Evolutionary conservation across 1,139 yeast species (phyloP).

Genomic region (Pneumocystis carinii): DNA sequence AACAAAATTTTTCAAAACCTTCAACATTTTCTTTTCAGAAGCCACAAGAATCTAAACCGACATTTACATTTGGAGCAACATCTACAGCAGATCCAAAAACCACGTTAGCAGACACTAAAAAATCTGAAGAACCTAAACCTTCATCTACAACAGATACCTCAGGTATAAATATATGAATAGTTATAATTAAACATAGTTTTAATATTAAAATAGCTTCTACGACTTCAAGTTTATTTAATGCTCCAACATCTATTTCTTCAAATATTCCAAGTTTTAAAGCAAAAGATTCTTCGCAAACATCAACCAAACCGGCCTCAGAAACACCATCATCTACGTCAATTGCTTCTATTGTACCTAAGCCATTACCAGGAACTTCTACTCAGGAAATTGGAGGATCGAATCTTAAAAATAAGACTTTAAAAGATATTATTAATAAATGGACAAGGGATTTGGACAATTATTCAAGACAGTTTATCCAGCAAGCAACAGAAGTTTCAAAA

Average conservation of each 20-base stretch:
- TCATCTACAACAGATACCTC: neutral
- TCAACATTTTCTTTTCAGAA: slow-evolving; percentile 8
- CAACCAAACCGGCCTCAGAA: slow-evolving; percentile 5
- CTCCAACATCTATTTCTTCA: slow-evolving; percentile 17
- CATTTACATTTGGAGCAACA: slow-evolving; percentile 1
- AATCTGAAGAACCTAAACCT: neutral
- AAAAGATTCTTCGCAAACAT: slow-evolving; percentile 9
- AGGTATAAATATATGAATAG: neutral
- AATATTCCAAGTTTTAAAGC: slow-evolving; percentile 14
- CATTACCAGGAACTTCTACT: slow-evolving; percentile 11
- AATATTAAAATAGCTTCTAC: neutral
- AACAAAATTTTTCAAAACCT: neutral
- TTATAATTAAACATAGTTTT: neutral
- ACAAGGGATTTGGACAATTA: slow-evolving; percentile 67
- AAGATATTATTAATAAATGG: slow-evolving; percentile 88
- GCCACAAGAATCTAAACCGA: slow-evolving; percentile 9
- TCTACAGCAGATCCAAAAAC: neutral
- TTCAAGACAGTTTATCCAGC: slow-evolving; percentile 59
- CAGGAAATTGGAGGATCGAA: slow-evolving; percentile 38
- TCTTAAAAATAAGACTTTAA: slow-evolving; percentile 78
- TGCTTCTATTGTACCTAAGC: slow-evolving; percentile 10
- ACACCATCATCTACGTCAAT: slow-evolving; percentile 9
- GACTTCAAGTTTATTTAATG: slow-evolving; percentile 4
- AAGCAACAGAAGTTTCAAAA: slow-evolving; percentile 55
- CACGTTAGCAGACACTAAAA: neutral